Conservation (phyloP, 2,329 filamentous ascomycete genomes). For the Neofusicoccum sp. region DNA sequence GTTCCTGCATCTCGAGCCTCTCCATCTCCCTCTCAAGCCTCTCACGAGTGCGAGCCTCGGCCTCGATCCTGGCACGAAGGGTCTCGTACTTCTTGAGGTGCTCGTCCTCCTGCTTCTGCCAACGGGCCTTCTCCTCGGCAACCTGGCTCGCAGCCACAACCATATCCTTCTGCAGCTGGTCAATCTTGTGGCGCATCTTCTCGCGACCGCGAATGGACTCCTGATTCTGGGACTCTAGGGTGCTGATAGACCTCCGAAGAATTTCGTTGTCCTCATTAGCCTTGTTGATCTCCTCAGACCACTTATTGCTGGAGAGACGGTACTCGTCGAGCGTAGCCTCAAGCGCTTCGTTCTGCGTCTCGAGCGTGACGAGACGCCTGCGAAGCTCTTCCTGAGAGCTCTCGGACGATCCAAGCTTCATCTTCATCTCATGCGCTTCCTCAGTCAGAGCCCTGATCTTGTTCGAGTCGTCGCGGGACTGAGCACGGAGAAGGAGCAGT, state of each 20-base stretch:
- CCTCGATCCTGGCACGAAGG: slow-evolving; percentile 52
- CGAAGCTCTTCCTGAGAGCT: slow-evolving; percentile 20
- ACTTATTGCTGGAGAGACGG: slow-evolving; percentile 57
- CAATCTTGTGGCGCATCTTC: slow-evolving; percentile 78
- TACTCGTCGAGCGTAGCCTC: slow-evolving; percentile 64
- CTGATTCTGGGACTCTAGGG: slow-evolving; percentile 73
- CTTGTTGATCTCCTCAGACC: slow-evolving; percentile 58
- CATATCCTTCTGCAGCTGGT: slow-evolving; percentile 86
- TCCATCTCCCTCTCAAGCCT: slow-evolving; percentile 48
- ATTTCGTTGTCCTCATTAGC: slow-evolving; percentile 60
- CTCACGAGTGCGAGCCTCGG: slow-evolving; percentile 43
- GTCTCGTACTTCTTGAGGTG: slow-evolving; percentile 54
- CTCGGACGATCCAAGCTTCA: slow-evolving; percentile 35
- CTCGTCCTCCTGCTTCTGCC: slow-evolving; percentile 66
- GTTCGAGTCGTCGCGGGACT: slow-evolving; percentile 42
- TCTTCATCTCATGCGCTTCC: slow-evolving; percentile 41
- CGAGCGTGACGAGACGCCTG: slow-evolving; percentile 15
- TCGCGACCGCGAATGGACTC: slow-evolving; percentile 84
- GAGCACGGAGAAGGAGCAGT: slow-evolving; percentile 44
- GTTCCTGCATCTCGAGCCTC: slow-evolving; percentile 57
- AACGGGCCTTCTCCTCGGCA: slow-evolving; percentile 75
- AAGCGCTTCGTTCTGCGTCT: slow-evolving; percentile 57
- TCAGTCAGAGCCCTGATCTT: slow-evolving; percentile 43
- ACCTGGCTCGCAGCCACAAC: slow-evolving; percentile 73
- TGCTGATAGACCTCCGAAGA: slow-evolving; percentile 70